Conservation (phyloP, 2,329 filamentous ascomycete genomes). For the Xylaria sp. region DNA sequence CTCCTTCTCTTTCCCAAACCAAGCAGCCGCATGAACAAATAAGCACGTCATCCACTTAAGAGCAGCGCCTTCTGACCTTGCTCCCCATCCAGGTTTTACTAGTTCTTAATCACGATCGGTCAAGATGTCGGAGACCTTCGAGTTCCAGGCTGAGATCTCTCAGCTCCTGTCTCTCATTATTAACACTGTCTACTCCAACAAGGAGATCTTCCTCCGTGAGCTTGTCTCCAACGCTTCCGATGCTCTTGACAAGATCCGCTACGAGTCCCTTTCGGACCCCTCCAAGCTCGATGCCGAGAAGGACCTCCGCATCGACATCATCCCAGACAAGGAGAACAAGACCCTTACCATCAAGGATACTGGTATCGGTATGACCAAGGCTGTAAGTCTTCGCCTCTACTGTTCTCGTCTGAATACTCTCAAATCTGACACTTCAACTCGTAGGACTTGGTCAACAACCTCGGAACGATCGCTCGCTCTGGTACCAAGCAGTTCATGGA, state of each 20-base stretch:
- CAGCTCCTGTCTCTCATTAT: conserved; percentile 99
- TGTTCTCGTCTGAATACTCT: background rate
- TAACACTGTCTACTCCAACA: conserved; percentile 99
- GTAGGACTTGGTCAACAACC: conserved; percentile 98
- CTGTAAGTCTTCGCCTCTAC: conserved; percentile 57
- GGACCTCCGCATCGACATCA: conserved; percentile 98
- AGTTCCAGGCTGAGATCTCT: conserved; percentile 99
- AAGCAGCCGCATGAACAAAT: background rate
- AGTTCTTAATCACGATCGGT: conserved; percentile 3
- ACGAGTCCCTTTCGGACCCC: conserved; percentile 94
- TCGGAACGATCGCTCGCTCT: conserved; percentile 97
- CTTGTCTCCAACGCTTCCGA: conserved; percentile 97
- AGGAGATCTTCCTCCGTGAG: conserved; percentile 99
- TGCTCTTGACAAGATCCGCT: conserved; percentile 99
- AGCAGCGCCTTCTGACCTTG: conserved; percentile 2
- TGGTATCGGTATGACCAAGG: conserved; percentile 99
- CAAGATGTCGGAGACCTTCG: conserved; percentile 91
- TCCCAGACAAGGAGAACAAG: conserved; percentile 95
- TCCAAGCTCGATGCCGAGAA: conserved; percentile 96
- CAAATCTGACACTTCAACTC: conserved; percentile 34
- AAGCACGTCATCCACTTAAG: background rate
- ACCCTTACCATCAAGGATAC: conserved; percentile 95
- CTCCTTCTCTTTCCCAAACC: background rate
- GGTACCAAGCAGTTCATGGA: conserved; percentile 99
- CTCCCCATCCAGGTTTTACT: conserved; percentile 11